Conservation (phyloP, 371 early-diverging fungal species). For the Zancudomyces culisetae region DNA sequence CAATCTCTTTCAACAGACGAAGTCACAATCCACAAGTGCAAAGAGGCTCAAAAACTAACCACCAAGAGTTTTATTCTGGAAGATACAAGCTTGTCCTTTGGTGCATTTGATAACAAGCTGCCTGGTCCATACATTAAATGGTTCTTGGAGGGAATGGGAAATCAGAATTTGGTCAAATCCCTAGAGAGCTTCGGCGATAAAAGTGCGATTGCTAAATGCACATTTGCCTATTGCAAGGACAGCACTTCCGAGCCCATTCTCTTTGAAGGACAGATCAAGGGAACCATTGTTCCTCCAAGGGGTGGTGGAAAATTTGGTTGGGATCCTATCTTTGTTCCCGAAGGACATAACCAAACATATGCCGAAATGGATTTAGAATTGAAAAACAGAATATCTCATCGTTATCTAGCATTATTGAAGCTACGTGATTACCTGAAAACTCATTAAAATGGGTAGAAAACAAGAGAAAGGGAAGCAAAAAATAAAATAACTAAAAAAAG, state of each 20-base stretch:
- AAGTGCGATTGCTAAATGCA: conserved; percentile 72
- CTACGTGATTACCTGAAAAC: not conserved
- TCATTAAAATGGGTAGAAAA: too few relatives aligned
- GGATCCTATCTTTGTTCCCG: conserved; percentile 87
- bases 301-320: conserved; percentile 81
- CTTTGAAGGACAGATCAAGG: conserved; percentile 74
- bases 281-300: conserved; percentile 72
- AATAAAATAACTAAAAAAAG: too few relatives aligned
- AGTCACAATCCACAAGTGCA: conserved; percentile 65
- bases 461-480: too few relatives aligned
- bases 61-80: conserved; percentile 49
- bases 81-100: conserved; percentile 86
- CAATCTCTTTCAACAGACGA: conserved; percentile 54
- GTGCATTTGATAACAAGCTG: conserved; percentile 64
- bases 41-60: conserved; percentile 38
- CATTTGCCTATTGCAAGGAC: conserved; percentile 66
- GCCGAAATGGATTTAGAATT: conserved; percentile 69
- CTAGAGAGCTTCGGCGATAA: conserved; percentile 70
- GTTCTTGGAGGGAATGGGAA: conserved; percentile 71
- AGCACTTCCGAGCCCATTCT: conserved; percentile 71
- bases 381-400: conserved; percentile 83
- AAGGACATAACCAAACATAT: conserved; percentile 42
- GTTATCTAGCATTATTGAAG: conserved; percentile 19
- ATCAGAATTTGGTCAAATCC: conserved; percentile 58
- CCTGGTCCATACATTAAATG: conserved; percentile 91